These are phyloP conservation scores for Fomitopsis schrenkii DNA, from an alignment of 1,284 basidiomycete species.

Conservation along the genomic window DNA sequence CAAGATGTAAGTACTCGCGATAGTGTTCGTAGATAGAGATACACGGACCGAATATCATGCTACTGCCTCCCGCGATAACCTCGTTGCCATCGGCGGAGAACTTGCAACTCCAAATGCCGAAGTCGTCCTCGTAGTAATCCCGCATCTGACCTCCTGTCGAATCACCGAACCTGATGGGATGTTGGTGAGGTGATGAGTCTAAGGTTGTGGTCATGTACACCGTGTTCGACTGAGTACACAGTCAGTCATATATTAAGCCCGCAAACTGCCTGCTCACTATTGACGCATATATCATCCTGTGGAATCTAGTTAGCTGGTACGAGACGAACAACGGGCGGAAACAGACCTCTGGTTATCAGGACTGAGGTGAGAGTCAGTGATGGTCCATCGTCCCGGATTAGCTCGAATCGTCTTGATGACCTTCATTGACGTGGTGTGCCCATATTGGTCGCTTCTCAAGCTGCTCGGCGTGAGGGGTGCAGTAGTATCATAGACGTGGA, in stretches of 20 bases:
- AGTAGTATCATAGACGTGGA: slow-evolving; percentile 86
- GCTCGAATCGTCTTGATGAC: slow-evolving; percentile 80
- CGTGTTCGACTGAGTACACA: slow-evolving; percentile 50
- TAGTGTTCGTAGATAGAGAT: not conserved
- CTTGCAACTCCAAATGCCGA: slow-evolving; percentile 88
- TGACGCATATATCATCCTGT: slow-evolving; percentile 88
- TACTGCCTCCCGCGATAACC: slow-evolving; percentile 74
- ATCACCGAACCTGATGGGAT: slow-evolving; percentile 71
- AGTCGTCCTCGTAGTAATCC: slow-evolving; percentile 37
- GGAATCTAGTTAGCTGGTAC: not conserved
- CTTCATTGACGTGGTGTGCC: slow-evolving; percentile 67
- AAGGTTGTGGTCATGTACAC: slow-evolving; percentile 85
- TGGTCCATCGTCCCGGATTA: slow-evolving; percentile 79
- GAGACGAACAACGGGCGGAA: not conserved
- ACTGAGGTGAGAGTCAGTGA: slow-evolving; percentile 92
- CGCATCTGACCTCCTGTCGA: slow-evolving; percentile 21
- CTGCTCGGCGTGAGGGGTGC: slow-evolving; percentile 29
- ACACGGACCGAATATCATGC: slow-evolving; percentile 69
- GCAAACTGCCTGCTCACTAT: slow-evolving; percentile 48
- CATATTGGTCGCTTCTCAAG: slow-evolving; percentile 24
- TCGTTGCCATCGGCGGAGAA: slow-evolving; percentile 97
- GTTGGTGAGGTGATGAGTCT: slow-evolving; percentile 68
- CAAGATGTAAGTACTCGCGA: not conserved
- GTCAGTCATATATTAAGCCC: not conserved
- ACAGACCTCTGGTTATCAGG: slow-evolving; percentile 82